These are phyloP conservation scores for Phytophthora constricta DNA, from an alignment of 352 stramenopile genomes.

Conservation along the genomic window DNA sequence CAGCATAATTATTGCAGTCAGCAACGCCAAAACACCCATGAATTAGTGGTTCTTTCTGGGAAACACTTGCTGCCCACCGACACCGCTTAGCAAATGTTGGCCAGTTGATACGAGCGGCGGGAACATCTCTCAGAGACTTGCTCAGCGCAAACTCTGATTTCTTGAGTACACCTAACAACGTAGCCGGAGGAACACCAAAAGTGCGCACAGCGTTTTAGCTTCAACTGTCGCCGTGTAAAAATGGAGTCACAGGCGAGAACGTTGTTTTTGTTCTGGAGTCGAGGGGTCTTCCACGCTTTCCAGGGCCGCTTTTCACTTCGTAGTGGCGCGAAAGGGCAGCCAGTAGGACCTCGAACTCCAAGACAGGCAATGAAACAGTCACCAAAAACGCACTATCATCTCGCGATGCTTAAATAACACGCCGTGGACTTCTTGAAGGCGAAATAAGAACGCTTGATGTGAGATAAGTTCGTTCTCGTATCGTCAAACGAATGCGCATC, in stretches of 20 bases:
- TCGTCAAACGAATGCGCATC: background rate
- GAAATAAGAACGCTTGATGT: slow-evolving; percentile 1
- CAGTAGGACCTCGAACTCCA: background rate
- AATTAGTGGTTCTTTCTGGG: background rate
- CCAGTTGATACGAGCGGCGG: background rate
- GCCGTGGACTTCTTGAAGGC: background rate
- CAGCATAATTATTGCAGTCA: background rate
- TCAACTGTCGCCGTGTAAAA: slow-evolving; percentile 1
- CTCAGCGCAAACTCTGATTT: background rate
- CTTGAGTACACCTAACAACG: background rate
- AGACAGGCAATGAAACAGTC: background rate
- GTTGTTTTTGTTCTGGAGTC: background rate
- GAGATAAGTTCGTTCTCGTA: background rate
- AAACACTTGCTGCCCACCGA: background rate
- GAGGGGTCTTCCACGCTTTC: background rate
- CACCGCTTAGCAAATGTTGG: background rate
- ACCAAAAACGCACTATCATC: background rate
- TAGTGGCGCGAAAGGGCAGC: background rate
- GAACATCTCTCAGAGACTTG: background rate
- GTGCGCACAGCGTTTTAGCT: background rate
- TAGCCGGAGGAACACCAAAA: background rate
- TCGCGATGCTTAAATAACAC: background rate
- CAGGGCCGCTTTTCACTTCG: background rate
- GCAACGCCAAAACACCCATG: background rate
- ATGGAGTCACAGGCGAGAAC: background rate